Evolutionary conservation across 192 early-diverging fungal genomes (phyloP).

Genomic region (Coemansia pectinata): DNA sequence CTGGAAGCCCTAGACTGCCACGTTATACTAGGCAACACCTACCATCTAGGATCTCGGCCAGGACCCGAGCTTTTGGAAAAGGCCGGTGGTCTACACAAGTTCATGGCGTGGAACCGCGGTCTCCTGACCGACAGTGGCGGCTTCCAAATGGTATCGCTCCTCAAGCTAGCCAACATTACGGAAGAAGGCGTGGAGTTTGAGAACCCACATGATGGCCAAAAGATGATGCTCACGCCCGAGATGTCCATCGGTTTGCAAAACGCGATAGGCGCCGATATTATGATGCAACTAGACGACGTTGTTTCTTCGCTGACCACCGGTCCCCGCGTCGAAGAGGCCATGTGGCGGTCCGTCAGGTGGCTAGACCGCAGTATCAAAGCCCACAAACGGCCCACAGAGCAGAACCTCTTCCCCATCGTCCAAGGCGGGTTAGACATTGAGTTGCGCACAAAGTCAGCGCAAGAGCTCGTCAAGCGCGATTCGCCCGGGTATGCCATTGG

Average conservation of each 20-base stretch:
- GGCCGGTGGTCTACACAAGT: slow-evolving; percentile 74
- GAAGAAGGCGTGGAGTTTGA: slow-evolving; percentile 85
- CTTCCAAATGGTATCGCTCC: slow-evolving; percentile 89
- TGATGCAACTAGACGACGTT: slow-evolving; percentile 93
- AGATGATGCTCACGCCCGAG: slow-evolving; percentile 83
- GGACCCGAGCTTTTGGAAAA: slow-evolving; percentile 74
- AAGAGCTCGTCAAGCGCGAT: slow-evolving; percentile 79
- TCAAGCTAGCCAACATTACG: slow-evolving; percentile 80
- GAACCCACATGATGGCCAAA: slow-evolving; percentile 78
- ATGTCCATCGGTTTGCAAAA: slow-evolving; percentile 86
- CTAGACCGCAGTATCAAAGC: slow-evolving; percentile 81
- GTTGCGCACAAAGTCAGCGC: slow-evolving; percentile 70
- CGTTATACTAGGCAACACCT: slow-evolving; percentile 86
- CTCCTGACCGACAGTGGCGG: slow-evolving; percentile 82
- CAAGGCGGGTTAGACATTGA: slow-evolving; percentile 78
- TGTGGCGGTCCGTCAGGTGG: slow-evolving; percentile 88
- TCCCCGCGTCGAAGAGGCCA: slow-evolving; percentile 84
- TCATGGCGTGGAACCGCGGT: slow-evolving; percentile 80
- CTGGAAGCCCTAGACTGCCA: slow-evolving; percentile 74
- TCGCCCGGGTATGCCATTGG: slow-evolving; percentile 86
- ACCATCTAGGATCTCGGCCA: slow-evolving; percentile 74
- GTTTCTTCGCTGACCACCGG: slow-evolving; percentile 81
- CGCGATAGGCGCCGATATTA: slow-evolving; percentile 83
- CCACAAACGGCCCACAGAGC: slow-evolving; percentile 66
- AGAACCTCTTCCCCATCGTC: slow-evolving; percentile 88